Percentiles rank a stretch among this genome's conserved stretches.
Conservation (phyloP, 1,284 basidiomycete genomes). For the Coniophora puteana region DNA sequence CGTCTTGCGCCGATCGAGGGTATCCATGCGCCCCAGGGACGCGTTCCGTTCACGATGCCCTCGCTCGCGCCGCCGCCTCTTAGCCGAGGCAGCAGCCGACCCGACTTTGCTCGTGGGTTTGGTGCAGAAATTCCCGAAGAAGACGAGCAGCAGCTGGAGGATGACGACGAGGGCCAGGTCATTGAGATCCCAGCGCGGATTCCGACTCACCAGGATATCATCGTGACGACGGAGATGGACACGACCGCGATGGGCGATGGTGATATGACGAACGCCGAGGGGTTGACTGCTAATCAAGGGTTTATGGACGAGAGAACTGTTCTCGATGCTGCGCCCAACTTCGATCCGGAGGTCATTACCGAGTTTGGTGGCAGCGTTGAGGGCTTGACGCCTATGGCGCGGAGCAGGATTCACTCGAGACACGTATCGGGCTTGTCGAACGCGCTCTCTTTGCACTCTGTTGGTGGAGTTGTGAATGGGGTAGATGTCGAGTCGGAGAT, state of each 20-base stretch:
- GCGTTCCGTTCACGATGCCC: slow-evolving; percentile 44
- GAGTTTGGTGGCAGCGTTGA: slow-evolving; percentile 26
- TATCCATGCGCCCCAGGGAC: slow-evolving; percentile 60
- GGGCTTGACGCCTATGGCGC: slow-evolving; percentile 40
- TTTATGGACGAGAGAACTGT: slow-evolving; percentile 1
- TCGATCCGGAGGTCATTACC: too few species aligned
- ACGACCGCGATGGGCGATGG: too few species aligned
- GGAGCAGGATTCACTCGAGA: slow-evolving; percentile 59
- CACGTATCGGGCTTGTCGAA: slow-evolving; percentile 67
- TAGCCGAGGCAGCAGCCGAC: slow-evolving; percentile 49
- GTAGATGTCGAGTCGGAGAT: slow-evolving; percentile 25
- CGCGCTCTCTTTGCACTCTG: slow-evolving; percentile 60
- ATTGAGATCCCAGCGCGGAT: too few species aligned
- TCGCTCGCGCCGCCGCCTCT: slow-evolving; percentile 44
- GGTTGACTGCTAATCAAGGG: slow-evolving; percentile 13
- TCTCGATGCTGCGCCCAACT: too few species aligned
- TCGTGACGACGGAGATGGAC: too few species aligned
- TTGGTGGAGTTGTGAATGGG: slow-evolving; percentile 43
- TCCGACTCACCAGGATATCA: too few species aligned
- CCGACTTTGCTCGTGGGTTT: slow-evolving; percentile 74
- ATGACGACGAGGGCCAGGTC: slow-evolving; percentile 24
- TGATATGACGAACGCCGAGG: too few species aligned
- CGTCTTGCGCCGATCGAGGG: slow-evolving; percentile 24
- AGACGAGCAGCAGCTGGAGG: slow-evolving; percentile 40
- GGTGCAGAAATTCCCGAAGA: slow-evolving; percentile 76